phyloP scores from a whole-genome alignment of 1,284 basidiomycete genomes.

The Fomitopsis pinicola region DNA sequence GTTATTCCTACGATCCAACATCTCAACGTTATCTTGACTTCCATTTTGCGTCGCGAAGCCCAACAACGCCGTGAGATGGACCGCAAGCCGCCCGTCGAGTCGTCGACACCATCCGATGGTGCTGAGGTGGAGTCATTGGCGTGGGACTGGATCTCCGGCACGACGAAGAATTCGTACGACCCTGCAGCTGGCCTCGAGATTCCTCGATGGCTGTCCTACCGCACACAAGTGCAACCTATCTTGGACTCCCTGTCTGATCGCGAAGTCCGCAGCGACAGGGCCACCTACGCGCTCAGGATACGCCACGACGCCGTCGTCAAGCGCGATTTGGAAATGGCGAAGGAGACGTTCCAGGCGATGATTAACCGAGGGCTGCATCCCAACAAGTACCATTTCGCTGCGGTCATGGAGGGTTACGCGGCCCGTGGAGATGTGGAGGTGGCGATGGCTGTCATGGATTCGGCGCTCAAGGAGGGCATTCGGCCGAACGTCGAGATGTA shows the following conservation, averaged over 20 bases:
- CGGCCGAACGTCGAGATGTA: conserved; percentile 60
- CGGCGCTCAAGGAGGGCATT: conserved; percentile 45
- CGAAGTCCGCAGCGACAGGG: conserved; percentile 48
- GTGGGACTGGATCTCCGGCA: conserved; percentile 22
- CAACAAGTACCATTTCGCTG: conserved; percentile 62
- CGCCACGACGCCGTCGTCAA: conserved; percentile 51
- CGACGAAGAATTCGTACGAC: conserved; percentile 34
- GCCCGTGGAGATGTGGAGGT: conserved; percentile 47
- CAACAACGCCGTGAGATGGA: conserved; percentile 42
- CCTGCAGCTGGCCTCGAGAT: conserved; percentile 45
- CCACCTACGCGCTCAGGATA: conserved; percentile 57
- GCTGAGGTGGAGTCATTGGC: not conserved
- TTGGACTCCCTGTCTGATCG: conserved; percentile 42
- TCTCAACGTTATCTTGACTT: conserved; percentile 38
- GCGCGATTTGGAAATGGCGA: conserved; percentile 45
- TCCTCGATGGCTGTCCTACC: conserved; percentile 28
- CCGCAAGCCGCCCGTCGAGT: conserved; percentile 41
- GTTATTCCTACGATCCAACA: conserved; percentile 43
- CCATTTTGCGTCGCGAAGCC: conserved; percentile 38
- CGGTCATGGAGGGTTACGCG: conserved; percentile 66
- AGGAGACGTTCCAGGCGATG: conserved; percentile 50
- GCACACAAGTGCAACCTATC: conserved; percentile 38
- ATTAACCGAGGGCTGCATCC: conserved; percentile 61
- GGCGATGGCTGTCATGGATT: conserved; percentile 48
- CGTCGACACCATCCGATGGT: not conserved